Percentiles rank a stretch among this genome's conserved stretches.
These are phyloP conservation scores for Ampelomyces quisqualis DNA, from an alignment of 2,329 filamentous ascomycete species.

Conservation along the genomic window DNA sequence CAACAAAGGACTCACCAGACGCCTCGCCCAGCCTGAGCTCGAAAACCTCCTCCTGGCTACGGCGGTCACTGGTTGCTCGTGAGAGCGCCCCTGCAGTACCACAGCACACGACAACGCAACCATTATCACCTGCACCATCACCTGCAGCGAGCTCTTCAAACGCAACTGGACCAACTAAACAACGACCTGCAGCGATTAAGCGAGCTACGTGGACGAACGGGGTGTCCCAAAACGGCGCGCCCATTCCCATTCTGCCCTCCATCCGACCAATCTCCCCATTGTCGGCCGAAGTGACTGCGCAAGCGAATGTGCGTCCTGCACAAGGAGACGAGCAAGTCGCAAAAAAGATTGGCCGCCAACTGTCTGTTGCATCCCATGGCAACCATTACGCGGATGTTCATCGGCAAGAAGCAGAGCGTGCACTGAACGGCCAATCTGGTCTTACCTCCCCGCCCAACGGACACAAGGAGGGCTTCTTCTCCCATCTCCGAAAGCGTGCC, in stretches of 20 bases:
- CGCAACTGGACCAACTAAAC: constrained; percentile 50
- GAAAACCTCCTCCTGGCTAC: constrained; percentile 91
- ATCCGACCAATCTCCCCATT: constrained; percentile 94
- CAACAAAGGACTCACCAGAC: constrained; percentile 59
- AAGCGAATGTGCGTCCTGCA: constrained; percentile 68
- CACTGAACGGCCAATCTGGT: constrained; percentile 77
- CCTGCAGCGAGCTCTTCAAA: constrained; percentile 49
- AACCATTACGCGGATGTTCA: constrained; percentile 92
- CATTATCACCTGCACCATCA: constrained; percentile 46
- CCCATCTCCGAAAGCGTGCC: constrained; percentile 90
- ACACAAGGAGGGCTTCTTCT: constrained; percentile 97
- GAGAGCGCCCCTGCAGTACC: constrained; percentile 64
- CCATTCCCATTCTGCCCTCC: constrained; percentile 93
- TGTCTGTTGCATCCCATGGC: constrained; percentile 87
- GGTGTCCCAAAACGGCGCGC: constrained; percentile 69
- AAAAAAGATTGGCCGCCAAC: constrained; percentile 92
- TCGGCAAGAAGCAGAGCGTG: constrained; percentile 85
- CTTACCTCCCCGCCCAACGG: constrained; percentile 74
- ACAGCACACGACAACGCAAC: constrained; percentile 46
- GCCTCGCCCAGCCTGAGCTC: constrained; percentile 63
- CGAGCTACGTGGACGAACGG: constrained; percentile 93
- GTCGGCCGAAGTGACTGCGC: constrained; percentile 88
- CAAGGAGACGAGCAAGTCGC: constrained; percentile 64
- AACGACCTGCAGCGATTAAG: constrained; percentile 66
- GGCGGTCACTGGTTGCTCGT: constrained; percentile 85